A percentile compares a stretch with the other conserved stretches of the same genome.
Evolutionary conservation across 441 rosid genomes (phyloP).

Genomic region (Adansonia gregorii): DNA sequence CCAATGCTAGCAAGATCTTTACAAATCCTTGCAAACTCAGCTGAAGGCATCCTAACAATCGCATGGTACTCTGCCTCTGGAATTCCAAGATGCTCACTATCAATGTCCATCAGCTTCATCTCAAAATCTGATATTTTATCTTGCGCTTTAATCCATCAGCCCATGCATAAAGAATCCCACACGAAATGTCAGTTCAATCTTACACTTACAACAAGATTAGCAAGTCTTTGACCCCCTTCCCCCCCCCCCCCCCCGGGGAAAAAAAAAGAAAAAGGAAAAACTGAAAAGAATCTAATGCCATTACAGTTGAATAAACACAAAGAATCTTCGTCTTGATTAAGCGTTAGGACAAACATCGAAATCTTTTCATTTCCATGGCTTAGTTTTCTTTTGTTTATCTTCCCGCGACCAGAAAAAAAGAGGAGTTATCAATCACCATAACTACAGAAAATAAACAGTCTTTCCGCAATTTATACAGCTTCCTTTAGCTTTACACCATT

Average conservation of each 20-base stretch:
- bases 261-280: too few species aligned
- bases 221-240: neutral
- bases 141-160: conserved; percentile 61
- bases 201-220: neutral
- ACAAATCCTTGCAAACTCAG: conserved; percentile 88
- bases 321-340: neutral
- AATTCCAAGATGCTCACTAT: conserved; percentile 96
- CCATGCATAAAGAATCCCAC: neutral
- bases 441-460: neutral
- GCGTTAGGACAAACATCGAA: neutral
- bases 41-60: conserved; percentile 91
- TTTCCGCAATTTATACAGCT: neutral
- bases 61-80: conserved; percentile 98
- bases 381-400: too few species aligned
- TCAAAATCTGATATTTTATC: conserved; percentile 95
- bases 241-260: too few species aligned
- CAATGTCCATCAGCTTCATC: conserved; percentile 99
- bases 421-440: neutral
- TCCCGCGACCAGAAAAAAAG: too few species aligned
- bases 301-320: too few species aligned
- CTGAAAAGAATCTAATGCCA: too few species aligned
- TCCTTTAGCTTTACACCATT: neutral
- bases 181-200: neutral
- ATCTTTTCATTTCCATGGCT: neutral
- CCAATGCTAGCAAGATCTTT: conserved; percentile 91